These are phyloP conservation scores for Aquanectria penicillioides DNA, from an alignment of 2,329 filamentous ascomycete species.

Conservation along the genomic window DNA sequence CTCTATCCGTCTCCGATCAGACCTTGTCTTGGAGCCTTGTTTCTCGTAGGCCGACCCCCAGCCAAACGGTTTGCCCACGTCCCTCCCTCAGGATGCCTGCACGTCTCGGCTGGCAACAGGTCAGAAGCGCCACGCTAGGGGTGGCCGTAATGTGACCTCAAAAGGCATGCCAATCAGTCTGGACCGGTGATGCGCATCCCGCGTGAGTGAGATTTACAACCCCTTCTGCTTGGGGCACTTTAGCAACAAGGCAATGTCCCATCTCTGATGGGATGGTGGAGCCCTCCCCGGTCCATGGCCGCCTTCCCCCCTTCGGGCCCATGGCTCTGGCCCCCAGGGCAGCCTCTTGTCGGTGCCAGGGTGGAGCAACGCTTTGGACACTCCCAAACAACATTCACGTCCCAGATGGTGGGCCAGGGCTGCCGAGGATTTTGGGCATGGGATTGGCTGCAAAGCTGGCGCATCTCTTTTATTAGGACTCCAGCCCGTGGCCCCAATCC, in stretches of 20 bases:
- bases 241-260: conserved; percentile 40
- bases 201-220: conserved; percentile 41
- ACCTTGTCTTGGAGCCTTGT: conserved; percentile 32
- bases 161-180: conserved; percentile 39
- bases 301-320: conserved; percentile 10
- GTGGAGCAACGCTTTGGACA: conserved; percentile 4
- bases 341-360: conserved; percentile 10
- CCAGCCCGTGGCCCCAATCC: conserved; percentile 38
- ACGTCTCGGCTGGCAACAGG: conserved; percentile 10
- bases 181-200: conserved; percentile 41
- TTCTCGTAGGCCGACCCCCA: conserved; percentile 36
- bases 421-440: conserved; percentile 2
- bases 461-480: conserved; percentile 30
- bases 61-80: neutral
- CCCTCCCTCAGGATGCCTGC: conserved; percentile 7
- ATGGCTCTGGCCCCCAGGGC: conserved; percentile 18
- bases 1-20: conserved; percentile 32
- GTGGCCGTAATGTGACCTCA: conserved; percentile 24
- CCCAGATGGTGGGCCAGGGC: conserved; percentile 6
- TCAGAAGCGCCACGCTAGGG: conserved; percentile 22
- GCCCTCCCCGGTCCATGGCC: conserved; percentile 26
- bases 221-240: conserved; percentile 41
- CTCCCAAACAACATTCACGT: neutral
- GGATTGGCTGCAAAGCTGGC: conserved; percentile 27
- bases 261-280: conserved; percentile 26